These are phyloP conservation scores for Pichia norvegensis DNA, from an alignment of 1,139 yeast species.

Conservation along the genomic window DNA sequence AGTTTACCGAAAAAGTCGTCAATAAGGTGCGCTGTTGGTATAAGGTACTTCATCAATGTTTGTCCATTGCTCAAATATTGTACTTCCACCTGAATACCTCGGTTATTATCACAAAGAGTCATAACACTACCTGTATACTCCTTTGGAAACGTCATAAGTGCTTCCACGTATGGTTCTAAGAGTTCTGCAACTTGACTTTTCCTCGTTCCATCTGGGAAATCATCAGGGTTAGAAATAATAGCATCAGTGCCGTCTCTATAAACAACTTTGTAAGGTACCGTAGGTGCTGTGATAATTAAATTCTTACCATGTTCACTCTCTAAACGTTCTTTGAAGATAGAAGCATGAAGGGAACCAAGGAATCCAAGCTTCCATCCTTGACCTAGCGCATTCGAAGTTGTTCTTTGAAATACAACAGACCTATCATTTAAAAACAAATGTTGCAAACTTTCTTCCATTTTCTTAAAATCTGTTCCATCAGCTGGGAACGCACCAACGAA, in stretches of 20 bases:
- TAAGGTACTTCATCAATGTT: constrained; percentile 65
- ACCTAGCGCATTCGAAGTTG: constrained; percentile 89
- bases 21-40: constrained; percentile 84
- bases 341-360: constrained; percentile 88
- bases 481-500: constrained; percentile 98
- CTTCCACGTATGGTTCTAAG: constrained; percentile 87
- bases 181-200: constrained; percentile 45
- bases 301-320: constrained; percentile 93
- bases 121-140: constrained; percentile 86
- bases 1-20: constrained; percentile 93
- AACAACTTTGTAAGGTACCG: constrained; percentile 80
- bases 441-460: constrained; percentile 82
- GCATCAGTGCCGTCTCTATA: constrained; percentile 57
- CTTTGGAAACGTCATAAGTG: constrained; percentile 83
- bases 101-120: constrained; percentile 70
- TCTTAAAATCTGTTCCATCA: constrained; percentile 84
- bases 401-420: constrained; percentile 81
- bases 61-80: constrained; percentile 78
- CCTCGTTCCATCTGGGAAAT: constrained; percentile 61
- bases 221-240: constrained; percentile 81
- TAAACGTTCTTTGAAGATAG: constrained; percentile 84
- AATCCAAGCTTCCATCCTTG: constrained; percentile 98
- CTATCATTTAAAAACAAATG: constrained; percentile 86
- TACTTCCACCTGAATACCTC: constrained; percentile 77
- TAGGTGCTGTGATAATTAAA: constrained; percentile 88